Evolutionary conservation across 2,329 filamentous ascomycete species (phyloP), one percentile per base, ranked within the genome.

Genomic region (Sclerotinia sclerotiorum): DNA sequence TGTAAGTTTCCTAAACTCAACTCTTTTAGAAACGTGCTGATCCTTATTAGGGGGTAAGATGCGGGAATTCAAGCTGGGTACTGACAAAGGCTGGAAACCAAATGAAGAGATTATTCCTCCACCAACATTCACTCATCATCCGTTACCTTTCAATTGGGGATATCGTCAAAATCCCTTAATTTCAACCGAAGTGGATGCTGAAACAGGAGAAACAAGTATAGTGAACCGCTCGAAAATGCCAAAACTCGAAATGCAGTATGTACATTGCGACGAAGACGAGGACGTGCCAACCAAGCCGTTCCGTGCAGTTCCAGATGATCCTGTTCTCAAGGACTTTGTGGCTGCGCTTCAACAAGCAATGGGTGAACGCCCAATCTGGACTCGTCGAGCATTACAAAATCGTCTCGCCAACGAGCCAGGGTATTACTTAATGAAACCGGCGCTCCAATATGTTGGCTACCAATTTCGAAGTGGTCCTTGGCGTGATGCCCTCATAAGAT

Each of bases 401-500:
- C 84, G 86, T 65, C 83, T 97, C 42, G 81, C 80, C 2, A 80
- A 80, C 61, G 81, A 80, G 60, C 81, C 82, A 35, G 82, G 81
- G 55, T 82, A 83, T 69, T 86, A 85, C 69, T 79, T 85, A 54
- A 79, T 97, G 70, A 90, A 92, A 74, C 86, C 90, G 76, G 91
- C 91, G 58, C 86, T 94, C 65, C 90, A 93, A 71, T 94, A 95
- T 74, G 88, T 92, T 5, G 93, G 91, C 11, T 99, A 97, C 80
- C 92, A 94, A 79, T 97, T 98, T 83, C 90, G 91, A 69, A 93
- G 91, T 29, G 95, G 95, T 0, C 94, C 95, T 0, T 99, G 93
- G 90, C 87, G 93, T 71, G 94, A 98, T 78, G 89, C 91, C 3
- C 88, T 97, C 66, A 87, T 97, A 71, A 88, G 86, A 58, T 95